Evolutionary conservation across 1,284 basidiomycete species (phyloP).

Genomic region (Cutaneotrichosporon sp.): DNA sequence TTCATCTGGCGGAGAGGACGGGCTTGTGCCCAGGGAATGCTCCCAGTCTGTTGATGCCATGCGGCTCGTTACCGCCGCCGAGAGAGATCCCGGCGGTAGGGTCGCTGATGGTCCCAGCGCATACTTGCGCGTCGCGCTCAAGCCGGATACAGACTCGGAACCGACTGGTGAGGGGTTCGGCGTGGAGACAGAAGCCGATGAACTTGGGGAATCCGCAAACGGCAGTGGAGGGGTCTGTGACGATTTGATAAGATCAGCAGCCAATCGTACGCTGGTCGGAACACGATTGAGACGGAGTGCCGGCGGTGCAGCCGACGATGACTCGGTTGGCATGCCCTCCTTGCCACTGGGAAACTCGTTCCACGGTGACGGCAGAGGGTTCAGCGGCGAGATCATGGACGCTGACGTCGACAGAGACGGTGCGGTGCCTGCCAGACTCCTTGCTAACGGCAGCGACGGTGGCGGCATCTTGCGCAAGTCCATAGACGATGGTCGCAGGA

Average conservation of each 20-base stretch:
- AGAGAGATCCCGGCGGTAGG: conserved; percentile 12
- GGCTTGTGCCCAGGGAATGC: conserved; percentile 5
- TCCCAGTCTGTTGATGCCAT: neutral
- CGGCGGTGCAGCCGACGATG: conserved; percentile 35
- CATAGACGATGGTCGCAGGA: conserved; percentile 37
- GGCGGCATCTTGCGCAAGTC: conserved; percentile 41
- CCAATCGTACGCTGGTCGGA: conserved; percentile 57
- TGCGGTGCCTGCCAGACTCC: conserved; percentile 14
- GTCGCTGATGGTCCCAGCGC: conserved; percentile 14
- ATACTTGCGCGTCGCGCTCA: conserved; percentile 6
- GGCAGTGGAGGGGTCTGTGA: conserved; percentile 24
- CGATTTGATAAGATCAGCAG: conserved; percentile 54
- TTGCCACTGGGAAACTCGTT: conserved; percentile 21
- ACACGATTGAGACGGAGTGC: conserved; percentile 58
- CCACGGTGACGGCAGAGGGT: conserved; percentile 53
- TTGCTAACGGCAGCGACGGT: conserved; percentile 1
- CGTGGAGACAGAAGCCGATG: conserved; percentile 33
- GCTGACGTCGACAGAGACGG: conserved; percentile 45
- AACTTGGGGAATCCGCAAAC: conserved; percentile 16
- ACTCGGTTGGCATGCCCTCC: conserved; percentile 30
- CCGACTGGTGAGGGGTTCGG: conserved; percentile 37
- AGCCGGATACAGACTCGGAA: conserved; percentile 4
- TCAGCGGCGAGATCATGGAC: conserved; percentile 52
- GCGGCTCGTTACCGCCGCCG: neutral
- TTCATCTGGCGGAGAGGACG: conserved; percentile 6